These are phyloP conservation scores for Umbelopsis sp. DNA, from an alignment of 192 early-diverging fungal genomes.

Conservation along the genomic window DNA sequence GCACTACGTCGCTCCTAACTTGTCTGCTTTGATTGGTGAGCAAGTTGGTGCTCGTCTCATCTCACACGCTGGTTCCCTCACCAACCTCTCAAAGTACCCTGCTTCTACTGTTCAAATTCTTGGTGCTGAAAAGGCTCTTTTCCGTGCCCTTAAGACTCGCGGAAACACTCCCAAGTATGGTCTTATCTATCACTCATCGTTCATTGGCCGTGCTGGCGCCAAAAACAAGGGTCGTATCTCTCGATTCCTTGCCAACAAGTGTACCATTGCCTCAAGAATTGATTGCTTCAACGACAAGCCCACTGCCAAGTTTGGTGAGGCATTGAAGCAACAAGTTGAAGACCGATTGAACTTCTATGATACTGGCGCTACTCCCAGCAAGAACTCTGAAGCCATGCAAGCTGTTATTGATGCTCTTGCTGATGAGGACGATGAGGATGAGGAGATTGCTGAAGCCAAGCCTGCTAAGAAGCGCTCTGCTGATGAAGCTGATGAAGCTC, in stretches of 20 bases:
- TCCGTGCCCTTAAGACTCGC: slow-evolving; percentile 95
- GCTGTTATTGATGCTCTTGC: slow-evolving; percentile 70
- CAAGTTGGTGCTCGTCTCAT: slow-evolving; percentile 96
- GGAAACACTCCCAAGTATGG: slow-evolving; percentile 99
- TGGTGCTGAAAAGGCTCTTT: slow-evolving; percentile 98
- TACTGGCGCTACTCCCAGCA: slow-evolving; percentile 79
- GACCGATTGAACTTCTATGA: slow-evolving; percentile 96
- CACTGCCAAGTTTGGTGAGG: slow-evolving; percentile 89
- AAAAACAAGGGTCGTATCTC: slow-evolving; percentile 99
- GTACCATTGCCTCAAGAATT: slow-evolving; percentile 93
- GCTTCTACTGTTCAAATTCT: slow-evolving; percentile 98
- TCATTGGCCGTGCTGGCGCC: slow-evolving; percentile 90
- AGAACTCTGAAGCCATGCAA: slow-evolving; percentile 96
- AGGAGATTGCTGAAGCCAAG: slow-evolving; percentile 23
- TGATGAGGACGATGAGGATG: slow-evolving; percentile 61
- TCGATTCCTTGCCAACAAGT: slow-evolving; percentile 98
- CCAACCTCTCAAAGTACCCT: slow-evolving; percentile 96
- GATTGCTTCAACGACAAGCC: slow-evolving; percentile 94
- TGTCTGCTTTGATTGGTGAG: slow-evolving; percentile 94
- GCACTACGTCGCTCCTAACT: slow-evolving; percentile 95
- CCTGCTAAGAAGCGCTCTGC: slow-evolving; percentile 50
- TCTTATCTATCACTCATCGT: slow-evolving; percentile 94
- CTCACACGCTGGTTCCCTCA: slow-evolving; percentile 94
- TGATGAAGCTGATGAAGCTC: slow-evolving; percentile 37
- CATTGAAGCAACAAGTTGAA: slow-evolving; percentile 93